These are phyloP conservation scores for Neonectria hederae DNA, from an alignment of 2,329 filamentous ascomycete genomes.

Conservation along the genomic window DNA sequence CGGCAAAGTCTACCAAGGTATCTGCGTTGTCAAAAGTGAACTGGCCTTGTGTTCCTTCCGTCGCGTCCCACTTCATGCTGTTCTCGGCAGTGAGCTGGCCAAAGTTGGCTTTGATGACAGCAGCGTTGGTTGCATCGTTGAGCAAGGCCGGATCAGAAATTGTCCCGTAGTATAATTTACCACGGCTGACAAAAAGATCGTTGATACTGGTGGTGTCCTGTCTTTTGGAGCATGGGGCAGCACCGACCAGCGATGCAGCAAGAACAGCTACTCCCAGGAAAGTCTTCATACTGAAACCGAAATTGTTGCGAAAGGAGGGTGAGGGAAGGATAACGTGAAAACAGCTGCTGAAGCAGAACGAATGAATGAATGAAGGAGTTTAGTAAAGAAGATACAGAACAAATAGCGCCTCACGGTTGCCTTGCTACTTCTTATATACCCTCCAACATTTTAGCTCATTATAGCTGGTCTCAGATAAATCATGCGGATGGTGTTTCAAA, in stretches of 20 bases:
- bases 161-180: slow-evolving; percentile 73
- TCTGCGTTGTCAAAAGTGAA: slow-evolving; percentile 70
- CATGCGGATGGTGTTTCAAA: neutral
- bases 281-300: neutral
- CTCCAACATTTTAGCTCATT: neutral
- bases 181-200: slow-evolving; percentile 54
- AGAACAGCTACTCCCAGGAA: neutral
- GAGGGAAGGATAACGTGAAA: neutral
- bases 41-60: slow-evolving; percentile 54
- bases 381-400: neutral
- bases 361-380: neutral
- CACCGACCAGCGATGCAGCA: neutral
- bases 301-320: neutral
- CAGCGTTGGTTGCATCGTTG: slow-evolving; percentile 57
- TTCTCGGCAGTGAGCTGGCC: slow-evolving; percentile 75
- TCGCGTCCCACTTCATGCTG: slow-evolving; percentile 75
- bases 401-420: neutral
- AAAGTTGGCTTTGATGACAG: slow-evolving; percentile 67
- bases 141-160: slow-evolving; percentile 65
- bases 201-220: slow-evolving; percentile 9
- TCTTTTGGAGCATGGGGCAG: neutral
- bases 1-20: slow-evolving; percentile 67
- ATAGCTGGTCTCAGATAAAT: neutral
- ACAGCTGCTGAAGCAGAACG: neutral
- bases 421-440: neutral